Conservation (phyloP, 352 stramenopile species). For the Achlya hypogyna region DNA sequence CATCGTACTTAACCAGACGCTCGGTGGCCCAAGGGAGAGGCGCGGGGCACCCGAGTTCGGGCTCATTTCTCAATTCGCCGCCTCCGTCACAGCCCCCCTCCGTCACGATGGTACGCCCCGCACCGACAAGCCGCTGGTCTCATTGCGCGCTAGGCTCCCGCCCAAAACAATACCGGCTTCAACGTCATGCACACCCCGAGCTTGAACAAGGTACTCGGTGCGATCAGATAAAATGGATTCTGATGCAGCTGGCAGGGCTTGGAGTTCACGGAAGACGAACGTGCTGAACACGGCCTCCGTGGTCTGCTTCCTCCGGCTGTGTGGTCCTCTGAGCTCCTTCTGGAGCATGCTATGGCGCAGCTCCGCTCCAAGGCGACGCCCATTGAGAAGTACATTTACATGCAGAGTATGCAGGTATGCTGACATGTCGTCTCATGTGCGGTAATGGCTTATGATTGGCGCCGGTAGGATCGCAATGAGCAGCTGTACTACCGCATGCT, state of each 20-base stretch:
- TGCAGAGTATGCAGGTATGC: constrained; percentile 73
- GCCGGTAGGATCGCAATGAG: constrained; percentile 70
- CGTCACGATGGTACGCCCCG: background rate
- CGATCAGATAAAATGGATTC: background rate
- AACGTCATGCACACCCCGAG: constrained; percentile 75
- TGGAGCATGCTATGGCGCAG: constrained; percentile 75
- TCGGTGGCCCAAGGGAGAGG: background rate
- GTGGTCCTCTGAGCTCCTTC: constrained; percentile 81
- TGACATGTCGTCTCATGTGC: background rate
- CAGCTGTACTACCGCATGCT: constrained; percentile 89
- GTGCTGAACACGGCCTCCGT: constrained; percentile 77
- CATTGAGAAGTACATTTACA: constrained; percentile 91
- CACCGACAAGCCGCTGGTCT: background rate
- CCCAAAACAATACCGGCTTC: constrained; percentile 31
- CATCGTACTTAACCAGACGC: background rate
- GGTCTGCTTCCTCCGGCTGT: constrained; percentile 85
- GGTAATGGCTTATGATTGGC: background rate
- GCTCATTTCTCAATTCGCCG: constrained; percentile 12
- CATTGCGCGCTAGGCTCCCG: background rate
- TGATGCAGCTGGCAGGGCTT: constrained; percentile 35
- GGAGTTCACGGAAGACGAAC: constrained; percentile 87
- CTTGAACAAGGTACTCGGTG: constrained; percentile 76
- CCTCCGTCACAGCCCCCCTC: background rate
- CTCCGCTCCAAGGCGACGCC: constrained; percentile 75
- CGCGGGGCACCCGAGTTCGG: too few relatives aligned